These are phyloP conservation scores for Lasiosphaeriaceae sp. DNA, from an alignment of 495 filamentous ascomycete species.

Conservation along the genomic window DNA sequence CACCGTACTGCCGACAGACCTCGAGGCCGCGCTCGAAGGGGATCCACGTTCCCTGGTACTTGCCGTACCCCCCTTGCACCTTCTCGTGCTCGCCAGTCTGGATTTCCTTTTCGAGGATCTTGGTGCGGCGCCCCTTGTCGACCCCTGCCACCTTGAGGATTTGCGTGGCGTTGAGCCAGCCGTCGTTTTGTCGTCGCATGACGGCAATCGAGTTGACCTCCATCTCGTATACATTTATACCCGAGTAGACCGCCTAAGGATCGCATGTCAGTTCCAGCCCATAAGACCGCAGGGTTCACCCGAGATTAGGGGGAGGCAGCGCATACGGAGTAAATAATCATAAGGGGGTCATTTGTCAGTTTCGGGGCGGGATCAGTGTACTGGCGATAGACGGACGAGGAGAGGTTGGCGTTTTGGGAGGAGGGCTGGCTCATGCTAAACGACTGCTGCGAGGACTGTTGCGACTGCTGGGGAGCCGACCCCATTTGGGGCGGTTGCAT, in stretches of 20 bases:
- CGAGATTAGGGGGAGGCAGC: neutral
- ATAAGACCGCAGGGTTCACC: conserved; percentile 32
- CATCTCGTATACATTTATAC: conserved; percentile 95
- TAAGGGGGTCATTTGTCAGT: conserved; percentile 52
- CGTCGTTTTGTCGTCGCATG: conserved; percentile 87
- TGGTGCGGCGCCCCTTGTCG: conserved; percentile 93
- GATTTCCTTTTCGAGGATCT: conserved; percentile 97
- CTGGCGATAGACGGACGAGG: conserved; percentile 30
- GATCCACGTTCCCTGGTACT: conserved; percentile 99
- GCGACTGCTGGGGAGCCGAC: conserved; percentile 25
- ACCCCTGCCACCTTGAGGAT: conserved; percentile 95
- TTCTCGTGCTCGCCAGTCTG: conserved; percentile 94
- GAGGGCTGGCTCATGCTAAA: conserved; percentile 47
- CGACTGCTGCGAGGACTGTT: conserved; percentile 47
- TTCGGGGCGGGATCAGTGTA: conserved; percentile 44
- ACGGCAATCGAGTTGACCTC: conserved; percentile 86
- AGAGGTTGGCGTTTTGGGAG: conserved; percentile 24
- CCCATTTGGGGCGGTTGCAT: conserved; percentile 28
- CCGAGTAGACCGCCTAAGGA: conserved; percentile 83
- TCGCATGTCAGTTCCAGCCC: conserved; percentile 20
- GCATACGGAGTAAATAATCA: conserved; percentile 74
- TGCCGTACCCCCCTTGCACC: conserved; percentile 96
- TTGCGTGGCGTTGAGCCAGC: conserved; percentile 95
- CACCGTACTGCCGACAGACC: conserved; percentile 89
- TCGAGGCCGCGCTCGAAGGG: conserved; percentile 85